These are phyloP conservation scores for Globisporangium spiculum DNA, from an alignment of 352 stramenopile species.

Conservation along the genomic window DNA sequence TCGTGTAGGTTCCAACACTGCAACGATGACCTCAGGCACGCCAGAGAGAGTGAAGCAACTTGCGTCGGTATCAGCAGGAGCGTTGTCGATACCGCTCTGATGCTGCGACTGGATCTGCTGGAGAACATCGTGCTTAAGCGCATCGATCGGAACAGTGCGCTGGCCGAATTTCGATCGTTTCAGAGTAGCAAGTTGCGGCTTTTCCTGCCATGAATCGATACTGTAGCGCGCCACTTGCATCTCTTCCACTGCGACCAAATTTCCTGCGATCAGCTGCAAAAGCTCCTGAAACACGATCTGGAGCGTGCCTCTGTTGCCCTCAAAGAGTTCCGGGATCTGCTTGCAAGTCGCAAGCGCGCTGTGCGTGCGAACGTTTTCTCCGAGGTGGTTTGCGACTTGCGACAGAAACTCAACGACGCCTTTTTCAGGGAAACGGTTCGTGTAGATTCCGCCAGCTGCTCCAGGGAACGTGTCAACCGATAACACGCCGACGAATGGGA, in stretches of 20 bases:
- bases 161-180: not conserved
- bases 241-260: conserved; percentile 39
- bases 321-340: conserved; percentile 39
- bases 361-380: conserved; percentile 37
- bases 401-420: conserved; percentile 55
- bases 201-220: not conserved
- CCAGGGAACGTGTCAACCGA: conserved; percentile 64
- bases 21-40: conserved; percentile 23
- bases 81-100: not conserved
- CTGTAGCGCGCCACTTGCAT: conserved; percentile 32
- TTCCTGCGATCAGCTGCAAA: conserved; percentile 32
- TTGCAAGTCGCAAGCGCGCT: conserved; percentile 21
- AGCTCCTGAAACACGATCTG: conserved; percentile 32
- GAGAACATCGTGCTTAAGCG: not conserved
- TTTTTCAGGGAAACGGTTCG: conserved; percentile 41
- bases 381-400: conserved; percentile 43
- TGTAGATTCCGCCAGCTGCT: conserved; percentile 50
- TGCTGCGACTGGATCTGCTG: conserved; percentile 16
- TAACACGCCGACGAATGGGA: conserved; percentile 67
- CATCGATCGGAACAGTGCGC: not conserved
- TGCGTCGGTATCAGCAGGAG: not conserved
- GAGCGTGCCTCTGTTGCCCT: conserved; percentile 58
- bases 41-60: conserved; percentile 16
- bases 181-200: not conserved
- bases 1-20: conserved; percentile 20